Percentiles rank a stretch among this genome's conserved stretches.
Evolutionary conservation across 2,329 filamentous ascomycete species (phyloP).

Genomic region (Septoria linicola): DNA sequence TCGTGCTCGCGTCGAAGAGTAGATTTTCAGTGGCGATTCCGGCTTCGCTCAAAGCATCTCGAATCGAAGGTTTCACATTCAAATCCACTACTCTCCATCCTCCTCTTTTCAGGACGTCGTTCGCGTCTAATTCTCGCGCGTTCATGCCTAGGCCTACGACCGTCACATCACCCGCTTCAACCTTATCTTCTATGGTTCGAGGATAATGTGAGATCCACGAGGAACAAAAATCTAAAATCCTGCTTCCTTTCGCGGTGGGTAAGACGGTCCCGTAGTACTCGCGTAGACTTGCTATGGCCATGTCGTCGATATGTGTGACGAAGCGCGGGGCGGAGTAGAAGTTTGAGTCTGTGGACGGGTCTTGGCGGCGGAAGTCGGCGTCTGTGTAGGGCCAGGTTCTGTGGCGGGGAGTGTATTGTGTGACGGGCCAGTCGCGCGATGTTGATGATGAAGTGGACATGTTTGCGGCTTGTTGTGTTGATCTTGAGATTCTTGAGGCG

Average conservation of each 20-base stretch:
- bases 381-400: conserved; percentile 38
- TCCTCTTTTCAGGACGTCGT: conserved; percentile 41
- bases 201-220: conserved; percentile 54
- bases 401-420: conserved; percentile 35
- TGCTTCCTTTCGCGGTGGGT: conserved; percentile 38
- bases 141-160: conserved; percentile 54
- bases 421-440: conserved; percentile 23
- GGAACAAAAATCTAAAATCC: conserved; percentile 52
- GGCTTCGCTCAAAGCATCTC: conserved; percentile 36
- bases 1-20: conserved; percentile 51
- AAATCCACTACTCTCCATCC: conserved; percentile 45
- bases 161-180: conserved; percentile 37
- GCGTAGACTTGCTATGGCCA: conserved; percentile 46
- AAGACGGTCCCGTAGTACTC: conserved; percentile 49
- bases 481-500: neutral
- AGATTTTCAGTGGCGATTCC: conserved; percentile 9
- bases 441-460: neutral
- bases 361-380: conserved; percentile 43
- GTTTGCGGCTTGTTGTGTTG: neutral
- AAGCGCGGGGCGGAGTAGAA: conserved; percentile 50
- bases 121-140: conserved; percentile 45
- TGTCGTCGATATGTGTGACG: conserved; percentile 56
- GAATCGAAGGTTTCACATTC: conserved; percentile 44
- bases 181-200: conserved; percentile 33
- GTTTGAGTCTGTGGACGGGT: conserved; percentile 37